Evolutionary conservation across 805 yeast species (phyloP).

Genomic region (Candida easanensis): DNA sequence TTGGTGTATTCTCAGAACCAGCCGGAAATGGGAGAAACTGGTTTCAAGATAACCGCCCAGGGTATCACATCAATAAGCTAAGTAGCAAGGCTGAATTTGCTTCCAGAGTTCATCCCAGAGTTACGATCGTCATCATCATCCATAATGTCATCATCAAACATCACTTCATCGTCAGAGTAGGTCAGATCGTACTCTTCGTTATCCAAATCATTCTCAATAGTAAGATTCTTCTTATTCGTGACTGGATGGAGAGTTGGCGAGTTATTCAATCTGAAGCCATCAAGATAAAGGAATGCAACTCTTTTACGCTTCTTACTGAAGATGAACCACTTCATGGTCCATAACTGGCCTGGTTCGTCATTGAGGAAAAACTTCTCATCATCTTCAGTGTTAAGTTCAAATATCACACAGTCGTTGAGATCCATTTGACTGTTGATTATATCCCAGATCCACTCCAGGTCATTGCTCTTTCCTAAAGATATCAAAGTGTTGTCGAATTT

Average conservation of each 20-base stretch:
- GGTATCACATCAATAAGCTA: conserved; percentile 14
- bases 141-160: conserved; percentile 23
- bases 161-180: conserved; percentile 36
- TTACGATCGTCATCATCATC: conserved; percentile 28
- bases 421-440: conserved; percentile 80
- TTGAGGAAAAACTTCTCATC: conserved; percentile 24
- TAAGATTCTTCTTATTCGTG: conserved; percentile 26
- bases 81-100: conserved; percentile 9
- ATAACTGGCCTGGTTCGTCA: conserved; percentile 29
- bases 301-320: conserved; percentile 89
- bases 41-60: conserved; percentile 25
- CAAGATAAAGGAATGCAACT: conserved; percentile 80
- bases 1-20: conserved; percentile 38
- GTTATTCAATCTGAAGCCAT: conserved; percentile 43
- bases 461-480: conserved; percentile 56
- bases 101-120: conserved; percentile 5
- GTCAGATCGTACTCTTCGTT: conserved; percentile 46
- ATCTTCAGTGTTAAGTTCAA: conserved; percentile 52
- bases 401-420: conserved; percentile 50
- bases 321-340: conserved; percentile 78
- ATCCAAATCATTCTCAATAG: conserved; percentile 36
- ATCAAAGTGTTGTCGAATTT: conserved; percentile 76
- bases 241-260: conserved; percentile 36
- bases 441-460: conserved; percentile 76
- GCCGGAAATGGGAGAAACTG: conserved; percentile 14